A percentile compares a stretch with the other conserved stretches of the same genome.
These are phyloP conservation scores for Pinus tabuliformis DNA, from an alignment of 75 land plant species.

Conservation along the genomic window DNA sequence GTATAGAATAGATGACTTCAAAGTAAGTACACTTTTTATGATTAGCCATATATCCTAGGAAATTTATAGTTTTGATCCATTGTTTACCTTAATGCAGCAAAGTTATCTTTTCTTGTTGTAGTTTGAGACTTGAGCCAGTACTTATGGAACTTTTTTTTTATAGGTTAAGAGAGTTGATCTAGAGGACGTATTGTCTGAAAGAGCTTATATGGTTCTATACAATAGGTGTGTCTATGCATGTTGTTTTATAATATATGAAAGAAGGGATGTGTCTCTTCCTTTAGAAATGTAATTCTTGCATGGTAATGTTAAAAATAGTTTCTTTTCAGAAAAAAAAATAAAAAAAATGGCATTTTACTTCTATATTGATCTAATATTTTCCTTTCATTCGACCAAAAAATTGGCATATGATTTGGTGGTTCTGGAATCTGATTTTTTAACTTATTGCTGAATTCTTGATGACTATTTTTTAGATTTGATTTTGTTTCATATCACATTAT, in stretches of 20 bases:
- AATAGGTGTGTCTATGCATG: constrained; percentile 43
- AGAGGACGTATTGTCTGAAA: constrained; percentile 76
- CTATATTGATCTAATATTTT: background rate
- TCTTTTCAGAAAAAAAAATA: background rate
- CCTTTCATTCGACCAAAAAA: no score
- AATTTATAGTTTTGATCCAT: no score
- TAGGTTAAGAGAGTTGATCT: constrained; percentile 73
- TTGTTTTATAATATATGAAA: background rate
- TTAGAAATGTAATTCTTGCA: background rate
- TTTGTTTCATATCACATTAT: background rate
- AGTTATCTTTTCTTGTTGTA: background rate
- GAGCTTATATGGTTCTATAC: constrained; percentile 89
- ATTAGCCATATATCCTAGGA: no score
- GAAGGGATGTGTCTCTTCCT: background rate
- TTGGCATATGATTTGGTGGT: no score
- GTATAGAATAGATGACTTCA: constrained; percentile 90
- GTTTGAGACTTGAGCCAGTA: background rate
- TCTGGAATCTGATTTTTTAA: background rate
- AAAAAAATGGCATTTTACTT: background rate
- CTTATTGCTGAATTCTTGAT: background rate
- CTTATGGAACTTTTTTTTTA: background rate
- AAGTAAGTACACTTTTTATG: constrained; percentile 33
- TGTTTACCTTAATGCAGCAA: no score
- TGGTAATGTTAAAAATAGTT: constrained; percentile 1
- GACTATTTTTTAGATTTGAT: background rate